Conservation (phyloP, 768 basidiomycete genomes). For the Coprinopsis strossmayeri region DNA sequence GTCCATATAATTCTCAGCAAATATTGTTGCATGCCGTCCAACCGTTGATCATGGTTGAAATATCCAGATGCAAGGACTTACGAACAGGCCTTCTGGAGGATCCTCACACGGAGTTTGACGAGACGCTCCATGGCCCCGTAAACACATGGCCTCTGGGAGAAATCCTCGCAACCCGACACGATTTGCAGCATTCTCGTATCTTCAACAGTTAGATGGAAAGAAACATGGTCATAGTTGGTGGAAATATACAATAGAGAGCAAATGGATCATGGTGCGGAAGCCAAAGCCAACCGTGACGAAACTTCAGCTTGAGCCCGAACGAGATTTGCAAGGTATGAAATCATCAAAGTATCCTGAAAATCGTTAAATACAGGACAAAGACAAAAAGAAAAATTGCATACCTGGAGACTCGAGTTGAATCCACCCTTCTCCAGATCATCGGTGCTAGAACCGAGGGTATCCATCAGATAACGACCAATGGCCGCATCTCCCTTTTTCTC, state of each 20-base stretch:
- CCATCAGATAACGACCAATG: slow-evolving; percentile 87
- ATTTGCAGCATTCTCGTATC: slow-evolving; percentile 91
- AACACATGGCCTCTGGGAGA: slow-evolving; percentile 97
- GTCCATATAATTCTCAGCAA: slow-evolving; percentile 91
- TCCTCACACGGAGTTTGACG: slow-evolving; percentile 28
- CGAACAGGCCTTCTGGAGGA: slow-evolving; percentile 38
- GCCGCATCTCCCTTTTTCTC: slow-evolving; percentile 74
- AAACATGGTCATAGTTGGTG: slow-evolving; percentile 11
- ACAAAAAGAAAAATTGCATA: slow-evolving; percentile 19
- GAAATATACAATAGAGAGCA: slow-evolving; percentile 3
- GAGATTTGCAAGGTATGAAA: slow-evolving; percentile 90
- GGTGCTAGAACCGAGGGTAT: slow-evolving; percentile 69
- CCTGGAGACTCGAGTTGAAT: slow-evolving; percentile 76
- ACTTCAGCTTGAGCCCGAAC: slow-evolving; percentile 92
- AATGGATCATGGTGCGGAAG: slow-evolving; percentile 36
- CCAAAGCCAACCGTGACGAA: slow-evolving; percentile 78
- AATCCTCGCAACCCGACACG: slow-evolving; percentile 84
- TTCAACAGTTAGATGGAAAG: slow-evolving; percentile 69
- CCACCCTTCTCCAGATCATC: slow-evolving; percentile 64
- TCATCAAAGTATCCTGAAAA: slow-evolving; percentile 82
- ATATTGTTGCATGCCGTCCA: slow-evolving; percentile 68
- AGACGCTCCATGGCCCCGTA: slow-evolving; percentile 53
- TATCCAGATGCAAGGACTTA: slow-evolving; percentile 36
- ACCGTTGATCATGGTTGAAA: slow-evolving; percentile 56
- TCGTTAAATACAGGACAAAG: slow-evolving; percentile 13